Evolutionary conservation across 257 asterid species (phyloP).

Genomic region (Forsythia suspensa): DNA sequence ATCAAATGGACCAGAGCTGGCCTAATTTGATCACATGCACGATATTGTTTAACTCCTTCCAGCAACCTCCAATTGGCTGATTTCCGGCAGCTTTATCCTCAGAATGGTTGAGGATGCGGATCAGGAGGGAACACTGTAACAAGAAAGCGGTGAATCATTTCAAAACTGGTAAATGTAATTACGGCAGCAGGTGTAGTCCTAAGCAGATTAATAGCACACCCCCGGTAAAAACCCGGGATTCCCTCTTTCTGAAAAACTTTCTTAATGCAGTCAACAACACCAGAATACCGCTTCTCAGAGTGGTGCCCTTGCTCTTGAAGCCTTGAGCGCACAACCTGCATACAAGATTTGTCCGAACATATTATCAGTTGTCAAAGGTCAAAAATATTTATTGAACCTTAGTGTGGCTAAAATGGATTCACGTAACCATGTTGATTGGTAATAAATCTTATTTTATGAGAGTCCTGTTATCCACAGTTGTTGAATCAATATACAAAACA

Average conservation of each 20-base stretch:
- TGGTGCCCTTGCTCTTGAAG: constrained; percentile 99
- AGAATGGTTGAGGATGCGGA: constrained; percentile 60
- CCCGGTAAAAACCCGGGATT: constrained; percentile 81
- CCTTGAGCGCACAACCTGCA: constrained; percentile 93
- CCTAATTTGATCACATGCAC: background rate
- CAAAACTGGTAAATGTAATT: constrained; percentile 95
- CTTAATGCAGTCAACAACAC: constrained; percentile 77
- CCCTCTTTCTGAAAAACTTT: constrained; percentile 82
- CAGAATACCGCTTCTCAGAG: constrained; percentile 82
- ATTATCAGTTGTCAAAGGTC: background rate
- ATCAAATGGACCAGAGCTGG: background rate
- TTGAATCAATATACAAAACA: background rate
- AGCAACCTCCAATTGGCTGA: background rate
- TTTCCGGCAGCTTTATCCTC: constrained; percentile 14
- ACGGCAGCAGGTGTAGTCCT: constrained; percentile 98
- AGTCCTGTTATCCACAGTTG: background rate
- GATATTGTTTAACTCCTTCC: background rate
- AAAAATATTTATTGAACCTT: background rate
- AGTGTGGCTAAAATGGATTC: background rate
- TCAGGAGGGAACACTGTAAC: constrained; percentile 65
- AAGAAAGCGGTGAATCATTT: constrained; percentile 95
- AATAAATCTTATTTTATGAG: background rate
- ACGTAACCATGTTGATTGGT: background rate
- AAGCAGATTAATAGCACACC: constrained; percentile 88
- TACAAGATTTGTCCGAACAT: background rate